Conservation (phyloP, 495 filamentous ascomycete species). For the Acidomyces sp. region DNA sequence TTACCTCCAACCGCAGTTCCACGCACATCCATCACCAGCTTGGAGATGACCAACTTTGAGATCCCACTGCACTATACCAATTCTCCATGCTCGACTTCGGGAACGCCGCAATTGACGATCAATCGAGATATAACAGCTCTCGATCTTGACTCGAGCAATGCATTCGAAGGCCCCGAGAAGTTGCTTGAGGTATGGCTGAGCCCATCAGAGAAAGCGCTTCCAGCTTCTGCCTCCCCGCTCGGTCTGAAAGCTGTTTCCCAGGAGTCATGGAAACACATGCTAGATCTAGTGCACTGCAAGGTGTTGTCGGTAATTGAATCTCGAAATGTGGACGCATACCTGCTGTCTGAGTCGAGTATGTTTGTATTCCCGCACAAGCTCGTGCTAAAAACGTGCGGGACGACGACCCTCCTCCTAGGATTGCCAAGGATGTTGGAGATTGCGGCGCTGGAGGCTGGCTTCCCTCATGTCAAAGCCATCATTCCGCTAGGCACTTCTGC, state of each 20-base stretch:
- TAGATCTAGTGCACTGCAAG: slow-evolving; percentile 96
- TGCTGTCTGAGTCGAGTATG: slow-evolving; percentile 98
- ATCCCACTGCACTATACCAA: slow-evolving; percentile 68
- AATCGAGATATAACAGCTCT: slow-evolving; percentile 79
- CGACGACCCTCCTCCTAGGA: slow-evolving; percentile 82
- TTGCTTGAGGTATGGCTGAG: slow-evolving; percentile 98
- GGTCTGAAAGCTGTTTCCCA: slow-evolving; percentile 77
- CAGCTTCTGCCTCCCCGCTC: slow-evolving; percentile 51
- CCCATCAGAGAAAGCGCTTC: slow-evolving; percentile 60
- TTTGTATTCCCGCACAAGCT: slow-evolving; percentile 99
- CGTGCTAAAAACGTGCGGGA: slow-evolving; percentile 97
- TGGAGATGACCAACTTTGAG: slow-evolving; percentile 70
- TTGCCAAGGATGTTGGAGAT: slow-evolving; percentile 83
- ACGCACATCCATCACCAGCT: slow-evolving; percentile 8
- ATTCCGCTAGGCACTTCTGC: slow-evolving; percentile 44
- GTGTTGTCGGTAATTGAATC: slow-evolving; percentile 89
- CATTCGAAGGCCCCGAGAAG: slow-evolving; percentile 98
- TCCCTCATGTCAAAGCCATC: slow-evolving; percentile 49
- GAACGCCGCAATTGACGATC: slow-evolving; percentile 81
- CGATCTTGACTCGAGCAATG: slow-evolving; percentile 90
- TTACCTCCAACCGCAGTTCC: neutral
- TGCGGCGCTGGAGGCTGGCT: slow-evolving; percentile 74
- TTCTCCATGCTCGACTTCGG: slow-evolving; percentile 62
- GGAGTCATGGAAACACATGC: slow-evolving; percentile 89
- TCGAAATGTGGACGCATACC: slow-evolving; percentile 93